Conservation (phyloP, 306 rosid genomes). For the Canavalia ensiformis region DNA sequence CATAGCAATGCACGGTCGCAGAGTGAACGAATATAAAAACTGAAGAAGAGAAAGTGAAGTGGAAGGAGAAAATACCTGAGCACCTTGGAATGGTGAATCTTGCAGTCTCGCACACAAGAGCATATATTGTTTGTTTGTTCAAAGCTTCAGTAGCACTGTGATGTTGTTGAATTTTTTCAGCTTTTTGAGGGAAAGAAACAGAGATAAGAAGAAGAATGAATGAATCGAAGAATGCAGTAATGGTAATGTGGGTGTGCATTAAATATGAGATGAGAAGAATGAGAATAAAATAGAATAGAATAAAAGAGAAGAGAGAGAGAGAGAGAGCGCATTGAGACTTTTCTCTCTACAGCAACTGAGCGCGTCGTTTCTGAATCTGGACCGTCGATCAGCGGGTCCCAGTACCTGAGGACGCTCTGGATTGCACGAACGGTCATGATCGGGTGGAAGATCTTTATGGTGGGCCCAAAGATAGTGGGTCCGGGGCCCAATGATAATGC, state of each 20-base stretch:
- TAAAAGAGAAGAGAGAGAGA: neutral
- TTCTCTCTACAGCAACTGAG: neutral
- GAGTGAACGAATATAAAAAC: neutral
- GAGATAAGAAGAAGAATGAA: neutral
- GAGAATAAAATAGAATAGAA: neutral
- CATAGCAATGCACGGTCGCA: neutral
- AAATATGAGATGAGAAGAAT: conserved; percentile 21
- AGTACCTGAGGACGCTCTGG: neutral
- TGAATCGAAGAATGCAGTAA: conserved; percentile 29
- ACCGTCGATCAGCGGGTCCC: conserved; percentile 8
- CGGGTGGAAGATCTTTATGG: conserved; percentile 10
- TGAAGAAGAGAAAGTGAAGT: neutral
- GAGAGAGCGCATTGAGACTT: neutral
- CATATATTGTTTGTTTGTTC: neutral
- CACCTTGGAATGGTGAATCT: neutral
- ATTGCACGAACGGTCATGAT: conserved; percentile 15
- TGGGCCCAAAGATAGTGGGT: neutral
- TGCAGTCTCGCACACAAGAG: neutral
- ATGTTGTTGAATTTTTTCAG: neutral
- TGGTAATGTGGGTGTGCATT: conserved; percentile 35
- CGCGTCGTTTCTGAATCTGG: neutral
- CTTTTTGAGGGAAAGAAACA: neutral
- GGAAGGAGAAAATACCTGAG: conserved; percentile 35
- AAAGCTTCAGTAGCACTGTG: conserved; percentile 6
- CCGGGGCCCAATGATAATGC: neutral